Conservation (phyloP, 75 land plant genomes). For the Chamaecyparis obtusa region DNA sequence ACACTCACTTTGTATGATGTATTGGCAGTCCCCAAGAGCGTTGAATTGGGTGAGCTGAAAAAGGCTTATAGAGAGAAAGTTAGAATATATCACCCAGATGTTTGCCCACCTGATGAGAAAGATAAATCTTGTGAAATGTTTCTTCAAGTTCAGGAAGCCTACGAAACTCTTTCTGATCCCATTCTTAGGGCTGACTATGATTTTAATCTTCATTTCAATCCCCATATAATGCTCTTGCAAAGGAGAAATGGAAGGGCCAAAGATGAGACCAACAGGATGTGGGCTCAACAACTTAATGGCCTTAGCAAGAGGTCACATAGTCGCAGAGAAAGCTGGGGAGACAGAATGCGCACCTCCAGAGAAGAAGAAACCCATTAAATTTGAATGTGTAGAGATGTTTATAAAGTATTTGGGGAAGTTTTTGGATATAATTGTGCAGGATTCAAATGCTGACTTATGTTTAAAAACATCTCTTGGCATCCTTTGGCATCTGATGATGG, state of each 20-base stretch:
- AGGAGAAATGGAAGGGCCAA: neutral
- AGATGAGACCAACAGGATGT: no score
- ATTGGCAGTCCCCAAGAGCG: neutral
- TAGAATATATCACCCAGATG: constrained; percentile 29
- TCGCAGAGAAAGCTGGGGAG: no score
- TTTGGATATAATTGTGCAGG: no score
- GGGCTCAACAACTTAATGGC: no score
- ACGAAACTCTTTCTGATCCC: constrained; percentile 30
- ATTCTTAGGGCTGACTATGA: constrained; percentile 19
- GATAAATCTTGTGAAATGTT: constrained; percentile 25
- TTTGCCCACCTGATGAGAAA: constrained; percentile 14
- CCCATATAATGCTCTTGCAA: neutral
- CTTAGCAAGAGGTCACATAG: no score
- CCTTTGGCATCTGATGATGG: no score
- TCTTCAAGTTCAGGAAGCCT: constrained; percentile 25
- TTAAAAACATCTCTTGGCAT: no score
- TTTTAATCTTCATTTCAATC: neutral
- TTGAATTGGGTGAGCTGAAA: constrained; percentile 3
- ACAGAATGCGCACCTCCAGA: no score
- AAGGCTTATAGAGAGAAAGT: constrained; percentile 24
- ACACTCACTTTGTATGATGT: neutral
- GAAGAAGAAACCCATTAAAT: no score
- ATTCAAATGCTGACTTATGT: no score
- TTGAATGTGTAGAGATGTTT: no score
- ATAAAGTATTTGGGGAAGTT: no score